phyloP scores from a whole-genome alignment of 202 grass and related monocot genomes.

The Schoenoplectus triqueter region DNA sequence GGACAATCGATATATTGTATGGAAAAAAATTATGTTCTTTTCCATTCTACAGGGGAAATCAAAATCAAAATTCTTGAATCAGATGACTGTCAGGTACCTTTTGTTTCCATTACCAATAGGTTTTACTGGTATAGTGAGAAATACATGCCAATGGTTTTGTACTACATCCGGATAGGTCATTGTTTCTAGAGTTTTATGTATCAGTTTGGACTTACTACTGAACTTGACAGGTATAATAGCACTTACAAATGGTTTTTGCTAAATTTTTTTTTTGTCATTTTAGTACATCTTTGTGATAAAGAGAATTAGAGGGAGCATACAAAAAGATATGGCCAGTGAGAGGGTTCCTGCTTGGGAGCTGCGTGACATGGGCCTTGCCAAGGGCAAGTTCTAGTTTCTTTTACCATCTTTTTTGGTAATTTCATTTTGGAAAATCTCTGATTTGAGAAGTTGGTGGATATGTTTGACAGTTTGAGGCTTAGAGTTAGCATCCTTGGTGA shows the following conservation, averaged over 20 bases:
- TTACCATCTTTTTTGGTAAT: conserved; percentile 23
- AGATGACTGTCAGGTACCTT: background rate
- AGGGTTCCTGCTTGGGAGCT: conserved; percentile 76
- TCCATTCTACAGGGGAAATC: background rate
- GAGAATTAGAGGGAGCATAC: conserved; percentile 65
- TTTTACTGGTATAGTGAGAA: background rate
- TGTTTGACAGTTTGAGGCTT: conserved; percentile 17
- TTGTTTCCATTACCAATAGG: background rate
- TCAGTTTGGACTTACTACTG: background rate
- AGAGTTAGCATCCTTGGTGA: conserved; percentile 28
- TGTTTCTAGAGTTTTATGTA: conserved; percentile 23
- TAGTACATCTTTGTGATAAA: conserved; percentile 91
- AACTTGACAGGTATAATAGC: background rate
- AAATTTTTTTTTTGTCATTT: conserved; percentile 23
- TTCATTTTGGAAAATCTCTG: conserved; percentile 13
- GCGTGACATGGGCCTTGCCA: conserved; percentile 68
- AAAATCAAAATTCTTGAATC: conserved; percentile 1
- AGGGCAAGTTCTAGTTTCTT: conserved; percentile 46
- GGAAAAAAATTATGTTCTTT: background rate
- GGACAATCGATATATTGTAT: background rate
- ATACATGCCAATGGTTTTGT: background rate
- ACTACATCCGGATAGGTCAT: background rate
- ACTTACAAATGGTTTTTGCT: too few species aligned
- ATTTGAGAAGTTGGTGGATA: background rate
- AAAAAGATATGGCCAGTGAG: conserved; percentile 59